These are phyloP conservation scores for Populus deltoides DNA, from an alignment of 345 rosid genomes.

Conservation along the genomic window DNA sequence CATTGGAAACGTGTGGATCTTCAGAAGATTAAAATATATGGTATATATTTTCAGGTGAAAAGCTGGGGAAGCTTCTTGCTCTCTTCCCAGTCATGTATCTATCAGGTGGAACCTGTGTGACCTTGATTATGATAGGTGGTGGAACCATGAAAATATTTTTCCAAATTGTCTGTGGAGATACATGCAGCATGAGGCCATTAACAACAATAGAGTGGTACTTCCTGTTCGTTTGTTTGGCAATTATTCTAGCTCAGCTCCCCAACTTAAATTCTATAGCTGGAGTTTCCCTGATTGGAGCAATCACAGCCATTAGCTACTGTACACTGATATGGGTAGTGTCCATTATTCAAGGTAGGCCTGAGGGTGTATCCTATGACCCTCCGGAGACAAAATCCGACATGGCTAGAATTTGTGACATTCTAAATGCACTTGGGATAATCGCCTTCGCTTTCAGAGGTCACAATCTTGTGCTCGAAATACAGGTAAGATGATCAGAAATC, in stretches of 20 bases:
- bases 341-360: constrained; percentile 23
- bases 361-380: constrained; percentile 28
- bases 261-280: constrained; percentile 64
- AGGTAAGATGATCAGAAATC: constrained; percentile 25
- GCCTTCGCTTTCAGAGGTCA: constrained; percentile 68
- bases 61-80: constrained; percentile 45
- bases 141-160: constrained; percentile 45
- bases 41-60: constrained; percentile 38
- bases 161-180: constrained; percentile 34
- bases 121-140: constrained; percentile 53
- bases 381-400: constrained; percentile 18
- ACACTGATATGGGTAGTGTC: constrained; percentile 47
- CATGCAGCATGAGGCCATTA: constrained; percentile 25
- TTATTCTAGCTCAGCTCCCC: constrained; percentile 54
- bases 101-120: constrained; percentile 58
- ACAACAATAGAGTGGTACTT: constrained; percentile 44
- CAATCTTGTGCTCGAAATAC: constrained; percentile 61
- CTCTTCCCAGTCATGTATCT: constrained; percentile 60
- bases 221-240: constrained; percentile 44
- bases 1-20: too few relatives aligned
- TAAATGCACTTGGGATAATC: constrained; percentile 51
- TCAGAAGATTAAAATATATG: neutral
- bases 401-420: constrained; percentile 20
- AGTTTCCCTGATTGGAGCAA: constrained; percentile 53
- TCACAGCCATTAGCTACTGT: constrained; percentile 55